phyloP scores from a whole-genome alignment of 768 basidiomycete genomes.

The Lactarius pseudohatsudake region DNA sequence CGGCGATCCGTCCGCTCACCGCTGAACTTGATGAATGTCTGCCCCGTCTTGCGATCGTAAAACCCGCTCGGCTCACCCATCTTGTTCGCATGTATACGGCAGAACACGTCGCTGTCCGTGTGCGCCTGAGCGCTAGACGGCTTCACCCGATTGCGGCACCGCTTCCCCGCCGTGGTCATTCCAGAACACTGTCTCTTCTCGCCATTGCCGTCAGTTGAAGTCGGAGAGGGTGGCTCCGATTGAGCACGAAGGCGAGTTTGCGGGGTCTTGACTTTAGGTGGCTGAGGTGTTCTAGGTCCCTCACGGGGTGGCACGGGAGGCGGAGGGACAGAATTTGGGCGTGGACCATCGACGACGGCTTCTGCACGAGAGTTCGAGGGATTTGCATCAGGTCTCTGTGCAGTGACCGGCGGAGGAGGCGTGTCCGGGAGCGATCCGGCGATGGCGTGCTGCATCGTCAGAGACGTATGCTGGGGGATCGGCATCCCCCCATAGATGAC shows the following conservation, averaged over 20 bases:
- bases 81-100: conserved; percentile 62
- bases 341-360: background rate
- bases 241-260: conserved; percentile 15
- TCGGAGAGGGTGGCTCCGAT: conserved; percentile 29
- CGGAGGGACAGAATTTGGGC: conserved; percentile 3
- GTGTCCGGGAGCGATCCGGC: conserved; percentile 6
- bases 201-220: conserved; percentile 27
- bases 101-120: conserved; percentile 48
- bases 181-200: conserved; percentile 55
- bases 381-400: conserved; percentile 8
- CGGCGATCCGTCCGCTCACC: conserved; percentile 37
- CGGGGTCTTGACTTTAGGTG: conserved; percentile 9
- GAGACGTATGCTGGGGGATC: conserved; percentile 38
- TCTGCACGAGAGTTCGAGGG: background rate
- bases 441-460: conserved; percentile 41
- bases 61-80: conserved; percentile 55
- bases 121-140: conserved; percentile 35
- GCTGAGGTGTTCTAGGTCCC: conserved; percentile 22
- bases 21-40: conserved; percentile 55
- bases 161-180: conserved; percentile 61
- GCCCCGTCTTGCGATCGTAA: conserved; percentile 48
- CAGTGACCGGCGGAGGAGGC: conserved; percentile 15
- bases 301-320: background rate
- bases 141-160: conserved; percentile 55
- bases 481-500: conserved; percentile 38